Evolutionary conservation across 495 filamentous ascomycete genomes (phyloP), one percentile per base, ranked within the genome.

Genomic region (Podospora appendiculata): DNA sequence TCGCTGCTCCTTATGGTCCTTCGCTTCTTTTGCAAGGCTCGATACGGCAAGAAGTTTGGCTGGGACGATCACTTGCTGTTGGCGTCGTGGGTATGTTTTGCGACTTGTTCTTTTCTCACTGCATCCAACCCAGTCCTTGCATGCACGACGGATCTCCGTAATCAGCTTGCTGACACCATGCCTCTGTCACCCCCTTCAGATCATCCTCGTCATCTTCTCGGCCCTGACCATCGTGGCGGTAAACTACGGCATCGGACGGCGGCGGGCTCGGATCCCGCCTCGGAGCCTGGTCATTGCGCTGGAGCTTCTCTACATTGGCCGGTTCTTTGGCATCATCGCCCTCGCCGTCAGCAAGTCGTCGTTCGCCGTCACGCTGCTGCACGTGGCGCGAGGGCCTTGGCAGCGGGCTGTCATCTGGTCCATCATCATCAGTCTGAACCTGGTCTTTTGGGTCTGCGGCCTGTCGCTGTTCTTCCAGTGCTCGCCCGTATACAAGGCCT

Each of bases 391-490:
- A 14, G 51, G 57, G 41, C 45, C 55, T 16, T 61, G 61, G 58
- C 63, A 60, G 32, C 50, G 53, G 40, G 18, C 62, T 18, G 45
- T 70, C 34, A 52, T 68, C 25, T 57, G 67, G 51, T 45, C 64
- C 33, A 68, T 61, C 41, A 46, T 60, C 43, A 52, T 53, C 48
- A 58, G 63, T 41, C 52, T 71, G 13, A 68, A 62, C 47, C 53
- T 62, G 38, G 62, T 69, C 39, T 48, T 67, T 57, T 54, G 53
- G 43, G 32, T 60, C 13, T 55, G 49, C 49, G 54, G 45, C 35
- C 59, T 72, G 34, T 59, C 57, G 11, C 65, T 62, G 17, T 52
- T 69, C 10, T 63, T 58, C 8, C 56, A 70, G 52, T 72, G 69
- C 53, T 32, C 56, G 18, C 67, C 69, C 19, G 48, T 58, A 8